A percentile compares a stretch with the other conserved stretches of the same genome.
Conservation (phyloP, 208 protist genomes). For the Crithidia acanthocephali region DNA sequence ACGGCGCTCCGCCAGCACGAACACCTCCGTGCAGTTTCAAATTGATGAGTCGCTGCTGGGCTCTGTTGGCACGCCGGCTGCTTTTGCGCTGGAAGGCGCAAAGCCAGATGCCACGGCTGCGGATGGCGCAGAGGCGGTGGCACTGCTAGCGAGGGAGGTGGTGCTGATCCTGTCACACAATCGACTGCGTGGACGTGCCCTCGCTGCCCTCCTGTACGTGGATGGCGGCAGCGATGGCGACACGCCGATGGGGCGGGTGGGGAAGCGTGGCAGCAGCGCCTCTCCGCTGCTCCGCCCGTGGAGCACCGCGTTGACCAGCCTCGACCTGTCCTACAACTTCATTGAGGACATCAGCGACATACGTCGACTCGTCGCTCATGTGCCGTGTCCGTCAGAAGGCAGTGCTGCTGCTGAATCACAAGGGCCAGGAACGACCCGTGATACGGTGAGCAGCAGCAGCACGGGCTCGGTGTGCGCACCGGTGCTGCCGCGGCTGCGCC, state of each 20-base stretch:
- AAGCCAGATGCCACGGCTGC: not conserved
- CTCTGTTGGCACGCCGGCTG: not conserved
- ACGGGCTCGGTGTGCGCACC: conserved; percentile 1
- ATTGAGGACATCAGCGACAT: conserved; percentile 34
- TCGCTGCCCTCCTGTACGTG: conserved; percentile 9
- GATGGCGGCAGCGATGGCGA: not conserved
- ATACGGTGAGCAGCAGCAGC: not conserved
- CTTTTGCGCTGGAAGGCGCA: not conserved
- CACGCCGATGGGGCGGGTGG: not conserved
- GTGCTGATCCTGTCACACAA: conserved; percentile 24
- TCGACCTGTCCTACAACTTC: conserved; percentile 45
- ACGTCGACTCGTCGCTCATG: conserved; percentile 6
- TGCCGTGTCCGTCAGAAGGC: not conserved
- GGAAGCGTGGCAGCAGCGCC: not conserved
- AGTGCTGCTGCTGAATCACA: not conserved
- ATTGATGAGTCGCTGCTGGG: conserved; percentile 3
- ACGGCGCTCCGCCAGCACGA: not conserved
- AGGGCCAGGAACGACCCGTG: not conserved
- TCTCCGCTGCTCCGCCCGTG: conserved; percentile 24
- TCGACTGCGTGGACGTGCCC: conserved; percentile 19
- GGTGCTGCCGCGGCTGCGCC: conserved; percentile 18
- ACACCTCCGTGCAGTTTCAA: conserved; percentile 9
- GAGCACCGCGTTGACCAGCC: conserved; percentile 21
- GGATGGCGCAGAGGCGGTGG: not conserved
- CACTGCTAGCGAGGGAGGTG: not conserved